A percentile compares a stretch with the other conserved stretches of the same genome.
phyloP scores from a whole-genome alignment of 1,284 basidiomycete species.

The Tilletia indica region DNA sequence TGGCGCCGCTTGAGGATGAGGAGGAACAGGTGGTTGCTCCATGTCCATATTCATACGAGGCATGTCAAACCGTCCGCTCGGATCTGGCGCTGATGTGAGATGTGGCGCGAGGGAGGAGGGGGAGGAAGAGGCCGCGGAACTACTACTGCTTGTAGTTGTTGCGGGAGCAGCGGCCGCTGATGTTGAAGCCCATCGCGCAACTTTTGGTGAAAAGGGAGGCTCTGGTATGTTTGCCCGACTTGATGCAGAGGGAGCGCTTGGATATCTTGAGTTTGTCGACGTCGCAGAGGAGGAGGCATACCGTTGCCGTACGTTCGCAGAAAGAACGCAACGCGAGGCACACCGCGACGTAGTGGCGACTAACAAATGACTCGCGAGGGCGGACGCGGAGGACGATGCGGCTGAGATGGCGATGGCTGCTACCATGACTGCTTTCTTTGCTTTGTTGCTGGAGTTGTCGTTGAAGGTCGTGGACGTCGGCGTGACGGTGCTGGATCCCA shows the following conservation, averaged over 20 bases:
- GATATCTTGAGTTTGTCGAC: no score
- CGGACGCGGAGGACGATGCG: neutral
- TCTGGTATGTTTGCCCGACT: no score
- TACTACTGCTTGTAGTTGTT: no score
- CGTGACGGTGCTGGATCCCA: neutral
- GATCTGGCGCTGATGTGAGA: slow-evolving; percentile 13
- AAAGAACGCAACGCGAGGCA: no score
- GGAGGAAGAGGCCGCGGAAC: no score
- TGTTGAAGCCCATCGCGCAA: no score
- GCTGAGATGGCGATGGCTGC: neutral
- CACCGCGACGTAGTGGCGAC: neutral
- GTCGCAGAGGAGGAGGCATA: no score
- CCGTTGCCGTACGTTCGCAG: no score
- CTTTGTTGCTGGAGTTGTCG: neutral
- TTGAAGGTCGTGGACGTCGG: neutral
- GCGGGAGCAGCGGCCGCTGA: no score
- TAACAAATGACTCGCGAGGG: neutral
- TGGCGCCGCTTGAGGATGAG: neutral
- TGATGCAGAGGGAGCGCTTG: no score
- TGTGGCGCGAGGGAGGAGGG: neutral
- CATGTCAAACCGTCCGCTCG: slow-evolving; percentile 6
- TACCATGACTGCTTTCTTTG: neutral
- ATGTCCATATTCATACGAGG: neutral
- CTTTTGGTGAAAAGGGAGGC: no score
- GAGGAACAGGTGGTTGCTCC: neutral